Conservation (phyloP, 768 basidiomycete genomes). For the Tulasnella sp. region DNA sequence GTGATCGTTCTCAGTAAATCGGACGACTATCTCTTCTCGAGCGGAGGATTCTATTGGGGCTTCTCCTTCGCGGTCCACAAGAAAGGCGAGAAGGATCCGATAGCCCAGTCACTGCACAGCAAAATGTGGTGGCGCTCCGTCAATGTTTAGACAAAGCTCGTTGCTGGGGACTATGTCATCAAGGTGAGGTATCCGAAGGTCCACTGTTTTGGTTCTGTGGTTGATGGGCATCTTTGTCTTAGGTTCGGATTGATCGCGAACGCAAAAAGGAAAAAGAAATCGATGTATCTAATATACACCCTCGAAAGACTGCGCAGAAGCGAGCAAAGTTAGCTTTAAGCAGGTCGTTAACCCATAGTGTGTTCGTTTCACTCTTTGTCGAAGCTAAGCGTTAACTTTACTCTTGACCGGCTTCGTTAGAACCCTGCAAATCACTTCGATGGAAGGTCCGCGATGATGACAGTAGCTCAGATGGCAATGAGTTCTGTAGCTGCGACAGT, state of each 20-base stretch:
- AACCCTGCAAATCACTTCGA: neutral
- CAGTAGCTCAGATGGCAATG: neutral
- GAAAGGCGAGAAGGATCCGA: slow-evolving; percentile 23
- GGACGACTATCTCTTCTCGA: slow-evolving; percentile 44
- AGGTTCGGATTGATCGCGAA: neutral
- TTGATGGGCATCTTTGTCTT: neutral
- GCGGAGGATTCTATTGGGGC: slow-evolving; percentile 41
- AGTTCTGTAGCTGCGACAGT: neutral
- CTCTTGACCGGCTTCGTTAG: neutral
- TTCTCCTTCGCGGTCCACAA: slow-evolving; percentile 47
- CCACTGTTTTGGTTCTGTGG: no score
- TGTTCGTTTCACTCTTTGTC: neutral
- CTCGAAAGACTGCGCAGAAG: neutral
- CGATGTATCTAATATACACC: neutral
- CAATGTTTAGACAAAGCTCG: slow-evolving; percentile 24
- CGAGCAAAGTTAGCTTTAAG: neutral
- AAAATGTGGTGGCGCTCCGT: slow-evolving; percentile 27
- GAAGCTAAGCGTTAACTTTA: neutral
- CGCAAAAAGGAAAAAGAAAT: neutral
- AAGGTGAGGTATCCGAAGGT: slow-evolving; percentile 25
- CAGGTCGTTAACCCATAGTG: neutral
- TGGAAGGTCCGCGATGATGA: neutral
- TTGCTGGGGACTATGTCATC: slow-evolving; percentile 29
- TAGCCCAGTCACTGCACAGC: slow-evolving; percentile 21
- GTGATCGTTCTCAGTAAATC: slow-evolving; percentile 48